These are phyloP conservation scores for Cercophora scortea DNA, from an alignment of 495 filamentous ascomycete genomes.

Conservation along the genomic window DNA sequence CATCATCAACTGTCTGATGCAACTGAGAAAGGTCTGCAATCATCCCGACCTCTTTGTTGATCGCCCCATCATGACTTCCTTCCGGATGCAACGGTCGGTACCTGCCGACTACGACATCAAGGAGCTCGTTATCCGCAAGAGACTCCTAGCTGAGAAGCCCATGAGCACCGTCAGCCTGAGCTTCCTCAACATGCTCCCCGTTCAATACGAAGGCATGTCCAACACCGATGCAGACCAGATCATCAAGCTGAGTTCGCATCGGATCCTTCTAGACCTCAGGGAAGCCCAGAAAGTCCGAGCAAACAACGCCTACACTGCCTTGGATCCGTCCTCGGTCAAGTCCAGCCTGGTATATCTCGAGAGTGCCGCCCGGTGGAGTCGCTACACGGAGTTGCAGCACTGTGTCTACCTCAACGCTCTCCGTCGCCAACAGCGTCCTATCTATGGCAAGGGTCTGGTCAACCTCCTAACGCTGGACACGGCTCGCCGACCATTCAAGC, in stretches of 20 bases:
- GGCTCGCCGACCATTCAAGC: slow-evolving; percentile 44
- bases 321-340: slow-evolving; percentile 53
- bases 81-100: slow-evolving; percentile 81
- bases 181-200: slow-evolving; percentile 74
- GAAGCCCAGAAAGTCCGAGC: slow-evolving; percentile 57
- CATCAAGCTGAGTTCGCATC: slow-evolving; percentile 55
- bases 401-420: slow-evolving; percentile 74
- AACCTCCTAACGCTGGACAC: slow-evolving; percentile 60
- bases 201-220: slow-evolving; percentile 60
- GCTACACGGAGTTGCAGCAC: slow-evolving; percentile 72
- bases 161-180: slow-evolving; percentile 61
- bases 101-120: slow-evolving; percentile 72
- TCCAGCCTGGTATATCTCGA: slow-evolving; percentile 67
- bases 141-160: slow-evolving; percentile 56
- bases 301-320: slow-evolving; percentile 47
- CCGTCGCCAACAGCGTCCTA: slow-evolving; percentile 69
- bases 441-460: slow-evolving; percentile 71
- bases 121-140: slow-evolving; percentile 61
- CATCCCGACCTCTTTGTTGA: slow-evolving; percentile 97
- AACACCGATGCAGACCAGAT: slow-evolving; percentile 53
- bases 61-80: slow-evolving; percentile 95
- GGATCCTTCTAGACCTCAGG: slow-evolving; percentile 51
- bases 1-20: slow-evolving; percentile 98
- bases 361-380: slow-evolving; percentile 58
- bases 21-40: slow-evolving; percentile 95